A percentile compares a stretch with the other conserved stretches of the same genome.
These are phyloP conservation scores for Alternaria triticina DNA, from an alignment of 2,329 filamentous ascomycete genomes.

Conservation along the genomic window DNA sequence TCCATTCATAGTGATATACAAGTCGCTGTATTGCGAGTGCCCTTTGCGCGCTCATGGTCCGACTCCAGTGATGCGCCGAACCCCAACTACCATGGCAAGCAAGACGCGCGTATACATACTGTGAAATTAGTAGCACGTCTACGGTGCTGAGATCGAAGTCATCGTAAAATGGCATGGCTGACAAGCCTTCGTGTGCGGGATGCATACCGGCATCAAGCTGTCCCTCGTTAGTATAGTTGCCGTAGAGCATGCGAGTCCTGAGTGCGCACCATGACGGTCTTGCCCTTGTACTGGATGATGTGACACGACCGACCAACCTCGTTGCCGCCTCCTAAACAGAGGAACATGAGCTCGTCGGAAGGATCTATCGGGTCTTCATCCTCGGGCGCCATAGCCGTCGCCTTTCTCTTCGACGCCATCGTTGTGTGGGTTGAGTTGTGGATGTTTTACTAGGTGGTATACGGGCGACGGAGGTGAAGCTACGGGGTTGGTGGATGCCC, in stretches of 20 bases:
- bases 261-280: constrained; percentile 89
- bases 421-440: neutral
- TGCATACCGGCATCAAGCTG: constrained; percentile 97
- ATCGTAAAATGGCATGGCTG: constrained; percentile 94
- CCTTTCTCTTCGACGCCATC: constrained; percentile 96
- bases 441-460: neutral
- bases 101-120: constrained; percentile 72
- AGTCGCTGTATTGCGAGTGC: constrained; percentile 28
- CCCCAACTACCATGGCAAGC: constrained; percentile 22
- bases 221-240: constrained; percentile 28
- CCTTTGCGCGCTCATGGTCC: constrained; percentile 26
- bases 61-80: constrained; percentile 44
- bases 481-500: constrained; percentile 1
- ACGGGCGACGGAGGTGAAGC: neutral
- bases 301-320: constrained; percentile 97
- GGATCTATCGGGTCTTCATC: constrained; percentile 90
- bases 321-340: constrained; percentile 92
- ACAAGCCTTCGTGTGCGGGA: constrained; percentile 92
- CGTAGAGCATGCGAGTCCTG: neutral
- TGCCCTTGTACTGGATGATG: constrained; percentile 98
- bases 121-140: constrained; percentile 95
- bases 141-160: constrained; percentile 98
- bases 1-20: constrained; percentile 52
- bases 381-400: constrained; percentile 74
- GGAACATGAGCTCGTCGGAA: constrained; percentile 90